phyloP scores from a whole-genome alignment of 2,329 filamentous ascomycete genomes.

The Beauveria sp. region DNA sequence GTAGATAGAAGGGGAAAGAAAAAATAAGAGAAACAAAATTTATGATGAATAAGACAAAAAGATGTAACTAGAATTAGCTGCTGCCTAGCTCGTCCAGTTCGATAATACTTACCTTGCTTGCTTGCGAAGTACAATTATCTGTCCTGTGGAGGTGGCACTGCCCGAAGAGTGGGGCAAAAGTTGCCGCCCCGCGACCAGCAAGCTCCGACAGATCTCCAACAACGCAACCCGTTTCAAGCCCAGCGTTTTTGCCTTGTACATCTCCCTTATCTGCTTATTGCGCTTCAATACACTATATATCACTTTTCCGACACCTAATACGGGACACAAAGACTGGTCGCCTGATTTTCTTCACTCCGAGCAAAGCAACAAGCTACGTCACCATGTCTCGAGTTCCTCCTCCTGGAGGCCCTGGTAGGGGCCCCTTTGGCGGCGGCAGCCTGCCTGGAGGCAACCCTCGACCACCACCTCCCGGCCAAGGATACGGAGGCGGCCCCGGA shows the following conservation, averaged over 20 bases:
- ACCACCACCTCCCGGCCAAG: constrained; percentile 11
- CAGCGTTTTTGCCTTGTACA: neutral
- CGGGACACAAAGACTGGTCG: neutral
- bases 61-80: neutral
- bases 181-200: constrained; percentile 6
- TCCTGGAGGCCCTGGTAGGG: constrained; percentile 7
- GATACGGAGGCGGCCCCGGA: constrained; percentile 11
- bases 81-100: neutral
- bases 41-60: neutral
- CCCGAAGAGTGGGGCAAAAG: constrained; percentile 7
- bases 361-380: neutral
- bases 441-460: constrained; percentile 10
- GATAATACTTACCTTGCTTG: too few species aligned
- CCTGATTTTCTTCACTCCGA: neutral
- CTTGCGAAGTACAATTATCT: neutral
- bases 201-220: constrained; percentile 10
- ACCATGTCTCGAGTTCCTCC: constrained; percentile 12
- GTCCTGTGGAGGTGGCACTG: constrained; percentile 1
- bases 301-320: neutral
- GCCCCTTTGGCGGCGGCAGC: constrained; percentile 7
- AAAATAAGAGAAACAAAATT: too few species aligned
- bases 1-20: too few species aligned
- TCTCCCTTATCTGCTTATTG: neutral
- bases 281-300: neutral
- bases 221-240: constrained; percentile 3